phyloP scores from a whole-genome alignment of 2,329 filamentous ascomycete species.

The Hymenoscyphus salicellus region DNA sequence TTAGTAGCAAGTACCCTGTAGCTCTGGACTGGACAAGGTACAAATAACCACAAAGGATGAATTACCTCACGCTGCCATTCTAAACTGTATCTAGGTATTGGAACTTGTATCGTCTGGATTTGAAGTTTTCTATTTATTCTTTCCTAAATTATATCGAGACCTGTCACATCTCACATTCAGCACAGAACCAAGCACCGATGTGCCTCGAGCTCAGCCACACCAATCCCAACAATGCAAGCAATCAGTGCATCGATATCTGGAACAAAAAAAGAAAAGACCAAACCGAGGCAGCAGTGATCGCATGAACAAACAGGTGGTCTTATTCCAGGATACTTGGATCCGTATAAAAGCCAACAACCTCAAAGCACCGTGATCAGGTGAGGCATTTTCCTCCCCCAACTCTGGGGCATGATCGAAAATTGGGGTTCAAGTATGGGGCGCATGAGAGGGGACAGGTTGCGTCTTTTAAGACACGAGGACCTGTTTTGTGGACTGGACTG shows the following conservation, averaged over 20 bases:
- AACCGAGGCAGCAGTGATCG: background rate
- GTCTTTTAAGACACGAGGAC: constrained; percentile 3
- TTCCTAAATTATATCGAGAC: too few species aligned
- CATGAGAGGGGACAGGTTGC: constrained; percentile 1
- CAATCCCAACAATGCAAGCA: too few species aligned
- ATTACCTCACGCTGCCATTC: background rate
- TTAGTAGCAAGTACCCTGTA: too few species aligned
- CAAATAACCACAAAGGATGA: background rate
- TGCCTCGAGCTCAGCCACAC: too few species aligned
- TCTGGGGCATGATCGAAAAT: background rate
- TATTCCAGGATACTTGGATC: background rate
- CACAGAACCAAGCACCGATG: too few species aligned
- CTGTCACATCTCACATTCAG: too few species aligned
- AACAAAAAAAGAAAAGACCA: too few species aligned
- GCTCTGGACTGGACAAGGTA: too few species aligned
- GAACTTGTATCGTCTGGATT: background rate
- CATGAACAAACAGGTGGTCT: background rate
- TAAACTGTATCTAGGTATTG: too few species aligned
- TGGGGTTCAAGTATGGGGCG: constrained; percentile 1
- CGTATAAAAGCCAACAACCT: constrained; percentile 2
- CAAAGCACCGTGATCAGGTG: background rate
- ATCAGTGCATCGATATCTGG: too few species aligned
- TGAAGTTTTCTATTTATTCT: too few species aligned
- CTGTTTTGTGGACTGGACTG: background rate
- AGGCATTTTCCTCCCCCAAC: background rate